These are phyloP conservation scores for Suillus spraguei DNA, from an alignment of 768 basidiomycete species.

Conservation along the genomic window DNA sequence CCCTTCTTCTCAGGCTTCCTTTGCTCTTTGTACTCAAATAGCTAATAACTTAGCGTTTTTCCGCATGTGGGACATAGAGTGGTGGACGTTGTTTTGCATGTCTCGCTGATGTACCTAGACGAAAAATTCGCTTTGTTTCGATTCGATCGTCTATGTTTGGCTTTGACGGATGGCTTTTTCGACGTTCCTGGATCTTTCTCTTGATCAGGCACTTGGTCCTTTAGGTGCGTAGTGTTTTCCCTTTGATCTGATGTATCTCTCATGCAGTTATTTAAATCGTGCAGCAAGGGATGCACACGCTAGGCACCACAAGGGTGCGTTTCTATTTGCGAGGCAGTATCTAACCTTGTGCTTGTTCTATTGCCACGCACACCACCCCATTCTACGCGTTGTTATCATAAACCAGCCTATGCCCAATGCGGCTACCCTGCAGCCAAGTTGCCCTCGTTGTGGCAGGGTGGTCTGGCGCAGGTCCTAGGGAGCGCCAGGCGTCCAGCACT, in stretches of 20 bases:
- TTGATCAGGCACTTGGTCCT: conserved; percentile 90
- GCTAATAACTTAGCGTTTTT: too few relatives aligned
- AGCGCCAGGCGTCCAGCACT: too few relatives aligned
- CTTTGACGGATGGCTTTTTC: conserved; percentile 20
- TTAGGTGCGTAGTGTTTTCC: conserved; percentile 66
- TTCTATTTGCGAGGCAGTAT: too few relatives aligned
- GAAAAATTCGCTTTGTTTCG: conserved; percentile 72
- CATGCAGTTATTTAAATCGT: conserved; percentile 7
- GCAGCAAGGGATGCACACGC: conserved; percentile 96
- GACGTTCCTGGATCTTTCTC: not conserved
- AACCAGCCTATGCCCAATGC: conserved; percentile 87
- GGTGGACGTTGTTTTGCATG: not conserved
- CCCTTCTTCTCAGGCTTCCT: too few relatives aligned
- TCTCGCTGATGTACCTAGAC: conserved; percentile 53
- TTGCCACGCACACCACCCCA: not conserved
- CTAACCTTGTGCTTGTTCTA: conserved; percentile 1
- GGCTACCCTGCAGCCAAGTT: conserved; percentile 96
- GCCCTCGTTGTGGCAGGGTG: too few relatives aligned
- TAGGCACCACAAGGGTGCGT: conserved; percentile 96
- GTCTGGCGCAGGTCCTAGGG: too few relatives aligned
- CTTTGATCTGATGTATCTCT: not conserved
- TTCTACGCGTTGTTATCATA: not conserved
- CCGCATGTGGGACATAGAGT: too few relatives aligned
- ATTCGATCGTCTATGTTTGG: too few relatives aligned
- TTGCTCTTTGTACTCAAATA: too few relatives aligned